These are phyloP conservation scores for Colletotrichum sp. DNA, from an alignment of 2,329 filamentous ascomycete genomes.

Conservation along the genomic window DNA sequence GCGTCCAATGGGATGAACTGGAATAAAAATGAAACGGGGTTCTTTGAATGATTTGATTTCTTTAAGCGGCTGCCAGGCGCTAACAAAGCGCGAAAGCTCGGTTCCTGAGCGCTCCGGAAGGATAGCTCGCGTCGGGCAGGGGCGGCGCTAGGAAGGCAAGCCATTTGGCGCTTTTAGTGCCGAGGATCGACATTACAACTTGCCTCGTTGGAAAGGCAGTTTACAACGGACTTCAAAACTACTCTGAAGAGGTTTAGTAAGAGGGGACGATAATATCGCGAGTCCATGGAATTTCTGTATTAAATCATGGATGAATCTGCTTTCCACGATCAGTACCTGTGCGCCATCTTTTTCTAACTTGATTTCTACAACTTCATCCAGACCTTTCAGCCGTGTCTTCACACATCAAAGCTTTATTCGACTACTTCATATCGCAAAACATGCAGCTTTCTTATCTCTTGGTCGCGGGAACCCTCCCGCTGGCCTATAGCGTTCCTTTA, in stretches of 20 bases:
- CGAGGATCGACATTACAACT: neutral
- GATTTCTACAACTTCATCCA: neutral
- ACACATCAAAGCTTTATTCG: neutral
- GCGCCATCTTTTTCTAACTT: accelerated
- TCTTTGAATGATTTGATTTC: neutral
- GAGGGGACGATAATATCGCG: neutral
- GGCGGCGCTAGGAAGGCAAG: neutral
- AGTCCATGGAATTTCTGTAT: neutral
- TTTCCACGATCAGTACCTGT: accelerated
- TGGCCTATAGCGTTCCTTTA: neutral
- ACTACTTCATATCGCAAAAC: neutral
- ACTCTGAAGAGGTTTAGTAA: neutral
- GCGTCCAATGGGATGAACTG: neutral
- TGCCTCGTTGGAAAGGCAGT: neutral
- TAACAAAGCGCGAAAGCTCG: neutral
- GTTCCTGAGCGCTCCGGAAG: neutral
- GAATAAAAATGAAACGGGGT: neutral
- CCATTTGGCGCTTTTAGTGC: neutral
- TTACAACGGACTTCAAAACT: neutral
- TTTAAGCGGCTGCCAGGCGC: neutral
- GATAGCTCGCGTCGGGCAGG: neutral
- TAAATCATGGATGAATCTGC: neutral
- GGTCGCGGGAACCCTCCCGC: neutral
- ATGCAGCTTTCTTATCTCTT: neutral
- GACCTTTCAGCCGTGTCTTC: accelerated